Conservation (phyloP, 805 yeast species). For the Candida berthetii region DNA sequence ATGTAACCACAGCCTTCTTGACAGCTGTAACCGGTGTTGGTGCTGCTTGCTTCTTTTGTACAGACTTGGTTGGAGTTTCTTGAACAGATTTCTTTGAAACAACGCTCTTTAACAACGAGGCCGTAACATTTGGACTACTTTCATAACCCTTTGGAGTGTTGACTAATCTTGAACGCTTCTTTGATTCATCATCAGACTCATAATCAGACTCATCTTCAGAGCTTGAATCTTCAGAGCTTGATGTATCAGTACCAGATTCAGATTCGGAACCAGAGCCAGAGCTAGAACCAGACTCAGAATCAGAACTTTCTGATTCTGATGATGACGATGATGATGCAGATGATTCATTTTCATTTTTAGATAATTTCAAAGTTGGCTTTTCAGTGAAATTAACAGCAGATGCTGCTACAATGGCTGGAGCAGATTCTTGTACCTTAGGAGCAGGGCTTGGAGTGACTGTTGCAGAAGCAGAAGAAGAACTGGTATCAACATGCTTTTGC, state of each 20-base stretch:
- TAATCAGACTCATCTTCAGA: conserved; percentile 23
- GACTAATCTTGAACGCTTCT: conserved; percentile 36
- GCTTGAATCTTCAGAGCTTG: conserved; percentile 9
- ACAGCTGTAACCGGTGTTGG: conserved; percentile 10
- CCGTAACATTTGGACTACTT: too few species aligned
- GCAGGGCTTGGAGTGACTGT: too few species aligned
- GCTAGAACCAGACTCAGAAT: conserved; percentile 18
- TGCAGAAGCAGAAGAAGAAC: conserved; percentile 2
- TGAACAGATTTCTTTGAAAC: conserved; percentile 3
- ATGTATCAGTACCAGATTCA: background rate
- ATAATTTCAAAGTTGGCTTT: too few species aligned
- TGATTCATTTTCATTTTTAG: too few species aligned
- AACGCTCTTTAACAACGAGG: background rate
- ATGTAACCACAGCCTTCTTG: conserved; percentile 9
- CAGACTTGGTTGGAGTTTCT: conserved; percentile 11
- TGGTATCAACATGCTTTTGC: conserved; percentile 22
- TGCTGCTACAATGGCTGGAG: too few species aligned
- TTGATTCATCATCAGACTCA: conserved; percentile 21
- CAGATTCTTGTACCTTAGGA: too few species aligned
- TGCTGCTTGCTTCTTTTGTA: conserved; percentile 10
- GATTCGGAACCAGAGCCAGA: conserved; percentile 13
- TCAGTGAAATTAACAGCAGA: too few species aligned
- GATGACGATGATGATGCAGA: too few species aligned
- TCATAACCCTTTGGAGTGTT: conserved; percentile 30
- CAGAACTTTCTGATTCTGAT: conserved; percentile 6